Percentiles rank a stretch among this genome's conserved stretches.
Conservation (phyloP, 371 early-diverging fungal genomes). For the Nematocida major region DNA sequence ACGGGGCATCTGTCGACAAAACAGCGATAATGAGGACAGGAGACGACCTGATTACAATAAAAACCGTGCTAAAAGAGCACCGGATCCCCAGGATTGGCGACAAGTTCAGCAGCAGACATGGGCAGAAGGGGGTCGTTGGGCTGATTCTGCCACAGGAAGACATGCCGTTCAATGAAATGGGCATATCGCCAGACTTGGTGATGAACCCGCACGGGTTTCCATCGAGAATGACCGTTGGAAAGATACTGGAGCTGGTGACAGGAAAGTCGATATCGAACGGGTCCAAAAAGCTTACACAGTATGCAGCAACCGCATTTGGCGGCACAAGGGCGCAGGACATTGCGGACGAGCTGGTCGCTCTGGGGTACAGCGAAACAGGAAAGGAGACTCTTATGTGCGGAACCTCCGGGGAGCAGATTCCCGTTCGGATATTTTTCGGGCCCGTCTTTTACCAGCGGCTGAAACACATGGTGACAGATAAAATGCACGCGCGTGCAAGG, state of each 20-base stretch:
- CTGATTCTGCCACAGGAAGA: conserved; percentile 89
- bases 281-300: background rate
- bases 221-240: conserved; percentile 99
- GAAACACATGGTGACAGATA: conserved; percentile 99
- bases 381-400: conserved; percentile 75
- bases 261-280: conserved; percentile 74
- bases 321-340: conserved; percentile 72
- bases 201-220: conserved; percentile 99
- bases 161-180: conserved; percentile 94
- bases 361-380: conserved; percentile 94
- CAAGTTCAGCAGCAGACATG: conserved; percentile 97
- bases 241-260: conserved; percentile 91
- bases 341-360: conserved; percentile 77
- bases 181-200: conserved; percentile 90
- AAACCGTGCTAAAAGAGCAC: conserved; percentile 85
- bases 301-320: conserved; percentile 36
- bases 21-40: conserved; percentile 83
- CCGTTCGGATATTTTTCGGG: conserved; percentile 92
- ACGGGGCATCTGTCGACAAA: conserved; percentile 65
- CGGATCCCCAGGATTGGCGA: conserved; percentile 96
- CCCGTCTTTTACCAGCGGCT: conserved; percentile 94
- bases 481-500: conserved; percentile 92
- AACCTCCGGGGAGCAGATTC: conserved; percentile 80
- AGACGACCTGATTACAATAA: conserved; percentile 81
- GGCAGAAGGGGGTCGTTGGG: conserved; percentile 97